Conservation (phyloP, 768 basidiomycete species). For the Coprinopsis strossmayeri region DNA sequence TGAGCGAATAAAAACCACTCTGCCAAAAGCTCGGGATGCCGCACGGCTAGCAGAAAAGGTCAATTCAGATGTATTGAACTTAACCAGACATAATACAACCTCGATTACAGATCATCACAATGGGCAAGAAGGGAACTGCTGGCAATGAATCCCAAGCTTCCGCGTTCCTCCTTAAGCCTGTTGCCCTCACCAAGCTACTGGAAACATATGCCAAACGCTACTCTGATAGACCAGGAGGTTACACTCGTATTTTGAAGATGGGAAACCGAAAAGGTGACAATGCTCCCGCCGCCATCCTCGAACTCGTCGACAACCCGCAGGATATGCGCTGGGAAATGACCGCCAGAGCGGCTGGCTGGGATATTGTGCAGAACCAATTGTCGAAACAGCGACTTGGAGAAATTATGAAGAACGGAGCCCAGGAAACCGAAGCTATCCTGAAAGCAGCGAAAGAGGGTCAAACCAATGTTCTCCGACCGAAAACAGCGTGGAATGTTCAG, state of each 20-base stretch:
- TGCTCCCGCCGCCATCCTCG: constrained; percentile 86
- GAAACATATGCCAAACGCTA: constrained; percentile 76
- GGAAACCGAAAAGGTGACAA: constrained; percentile 91
- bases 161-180: constrained; percentile 70
- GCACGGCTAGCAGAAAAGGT: constrained; percentile 93
- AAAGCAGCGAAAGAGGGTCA: constrained; percentile 39
- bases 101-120: constrained; percentile 67
- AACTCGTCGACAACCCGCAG: constrained; percentile 90
- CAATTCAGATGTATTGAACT: not conserved
- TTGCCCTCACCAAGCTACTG: constrained; percentile 78
- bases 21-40: constrained; percentile 91
- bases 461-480: constrained; percentile 44
- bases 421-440: constrained; percentile 39
- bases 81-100: constrained; percentile 7
- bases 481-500: constrained; percentile 70
- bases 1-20: constrained; percentile 91
- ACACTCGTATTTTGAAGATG: constrained; percentile 89
- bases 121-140: constrained; percentile 80
- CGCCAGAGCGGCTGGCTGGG: constrained; percentile 82
- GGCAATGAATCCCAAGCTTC: constrained; percentile 66
- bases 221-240: constrained; percentile 78
- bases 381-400: constrained; percentile 34
- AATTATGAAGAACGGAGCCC: constrained; percentile 46
- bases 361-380: constrained; percentile 57
- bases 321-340: constrained; percentile 89